phyloP scores from a whole-genome alignment of 83 land plant species.

The Thuja plicata region DNA sequence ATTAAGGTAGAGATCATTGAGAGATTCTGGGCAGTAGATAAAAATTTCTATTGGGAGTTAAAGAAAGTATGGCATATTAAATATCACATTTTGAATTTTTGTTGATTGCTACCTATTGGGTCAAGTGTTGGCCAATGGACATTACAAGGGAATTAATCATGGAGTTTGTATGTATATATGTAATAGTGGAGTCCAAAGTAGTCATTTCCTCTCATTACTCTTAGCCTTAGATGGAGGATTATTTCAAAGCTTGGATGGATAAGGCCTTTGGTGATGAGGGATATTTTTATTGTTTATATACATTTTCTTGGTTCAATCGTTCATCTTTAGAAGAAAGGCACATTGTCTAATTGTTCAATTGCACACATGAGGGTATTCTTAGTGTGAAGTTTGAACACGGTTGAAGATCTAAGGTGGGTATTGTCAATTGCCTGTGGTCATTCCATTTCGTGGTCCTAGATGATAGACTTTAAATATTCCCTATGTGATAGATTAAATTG shows the following conservation, averaged over 20 bases:
- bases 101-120: neutral
- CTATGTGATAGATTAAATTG: neutral
- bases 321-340: neutral
- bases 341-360: no score
- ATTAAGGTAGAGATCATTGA: neutral
- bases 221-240: neutral
- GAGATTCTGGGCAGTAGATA: neutral
- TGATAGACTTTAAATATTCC: no score
- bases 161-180: neutral
- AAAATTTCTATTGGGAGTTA: no score
- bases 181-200: neutral
- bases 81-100: neutral
- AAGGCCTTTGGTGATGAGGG: no score
- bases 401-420: neutral
- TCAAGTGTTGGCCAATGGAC: neutral
- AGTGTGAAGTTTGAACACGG: neutral
- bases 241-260: neutral
- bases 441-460: neutral
- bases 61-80: neutral
- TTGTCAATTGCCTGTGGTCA: neutral
- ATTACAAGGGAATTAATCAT: neutral
- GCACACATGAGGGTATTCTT: neutral
- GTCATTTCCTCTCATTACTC: neutral
- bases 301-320: neutral
- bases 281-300: neutral